phyloP scores from a whole-genome alignment of 2,329 filamentous ascomycete species.

The Myotisia sp. region DNA sequence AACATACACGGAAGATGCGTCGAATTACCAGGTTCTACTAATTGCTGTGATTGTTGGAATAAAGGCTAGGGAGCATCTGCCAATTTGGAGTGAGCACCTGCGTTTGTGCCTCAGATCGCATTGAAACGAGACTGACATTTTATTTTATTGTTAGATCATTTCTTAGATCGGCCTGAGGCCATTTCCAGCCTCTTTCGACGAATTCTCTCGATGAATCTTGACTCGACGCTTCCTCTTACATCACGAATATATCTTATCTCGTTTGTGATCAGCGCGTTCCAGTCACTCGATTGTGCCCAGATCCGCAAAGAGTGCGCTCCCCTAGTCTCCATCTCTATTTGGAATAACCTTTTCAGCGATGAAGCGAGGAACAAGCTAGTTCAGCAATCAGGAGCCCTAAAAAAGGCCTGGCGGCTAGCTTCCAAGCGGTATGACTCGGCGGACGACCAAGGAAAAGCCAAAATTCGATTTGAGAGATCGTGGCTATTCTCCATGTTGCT shows the following conservation, averaged over 20 bases:
- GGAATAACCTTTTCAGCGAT: conserved; percentile 81
- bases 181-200: conserved; percentile 86
- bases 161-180: conserved; percentile 59
- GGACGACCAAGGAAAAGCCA: conserved; percentile 63
- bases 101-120: background rate
- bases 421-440: conserved; percentile 75
- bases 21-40: conserved; percentile 81
- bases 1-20: conserved; percentile 72
- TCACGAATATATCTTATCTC: conserved; percentile 72
- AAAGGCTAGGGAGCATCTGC: conserved; percentile 73
- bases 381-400: conserved; percentile 57
- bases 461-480: conserved; percentile 75
- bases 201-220: conserved; percentile 71
- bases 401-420: conserved; percentile 81
- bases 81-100: conserved; percentile 58
- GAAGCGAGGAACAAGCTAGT: conserved; percentile 58
- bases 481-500: conserved; percentile 82
- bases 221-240: conserved; percentile 48
- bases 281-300: conserved; percentile 75
- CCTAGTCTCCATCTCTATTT: conserved; percentile 83
- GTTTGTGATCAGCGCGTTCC: conserved; percentile 83
- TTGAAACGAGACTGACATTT: conserved; percentile 16
- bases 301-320: conserved; percentile 95
- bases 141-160: conserved; percentile 45
- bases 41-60: conserved; percentile 75